A percentile compares a stretch with the other conserved stretches of the same genome.
phyloP scores from a whole-genome alignment of 148 eudicot genomes.

The Diospyros kaki region DNA sequence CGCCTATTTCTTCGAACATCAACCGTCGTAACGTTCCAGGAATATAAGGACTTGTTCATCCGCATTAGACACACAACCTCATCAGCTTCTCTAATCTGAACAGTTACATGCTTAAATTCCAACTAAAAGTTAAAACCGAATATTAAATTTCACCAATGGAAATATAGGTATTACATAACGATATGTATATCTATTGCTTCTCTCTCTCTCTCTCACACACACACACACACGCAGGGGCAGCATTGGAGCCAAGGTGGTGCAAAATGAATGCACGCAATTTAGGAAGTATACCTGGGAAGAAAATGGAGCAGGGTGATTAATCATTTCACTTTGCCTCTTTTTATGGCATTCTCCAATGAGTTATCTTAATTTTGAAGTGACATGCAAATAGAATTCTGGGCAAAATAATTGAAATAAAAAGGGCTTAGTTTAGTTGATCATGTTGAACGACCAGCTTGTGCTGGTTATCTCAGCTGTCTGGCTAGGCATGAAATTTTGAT shows the following conservation, averaged over 20 bases:
- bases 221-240: too few species aligned
- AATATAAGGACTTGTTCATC: too few species aligned
- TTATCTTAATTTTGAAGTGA: background rate
- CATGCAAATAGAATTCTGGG: too few species aligned
- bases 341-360: background rate
- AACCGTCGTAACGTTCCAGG: too few species aligned
- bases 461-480: too few species aligned
- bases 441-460: too few species aligned
- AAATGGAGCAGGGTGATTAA: constrained; percentile 70
- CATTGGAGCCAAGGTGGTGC: constrained; percentile 91
- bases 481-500: too few species aligned
- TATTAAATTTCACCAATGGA: background rate
- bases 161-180: background rate
- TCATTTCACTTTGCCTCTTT: background rate
- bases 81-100: constrained; percentile 71
- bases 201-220: too few species aligned
- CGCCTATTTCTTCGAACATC: too few species aligned
- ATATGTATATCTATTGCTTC: background rate
- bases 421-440: too few species aligned
- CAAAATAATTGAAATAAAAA: too few species aligned
- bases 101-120: constrained; percentile 77
- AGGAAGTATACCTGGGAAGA: constrained; percentile 63
- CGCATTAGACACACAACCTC: too few species aligned
- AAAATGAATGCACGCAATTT: constrained; percentile 75
- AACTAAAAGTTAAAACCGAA: constrained; percentile 63